phyloP scores from a whole-genome alignment of 305 asterid genomes.

The Solanum hybrid region DNA sequence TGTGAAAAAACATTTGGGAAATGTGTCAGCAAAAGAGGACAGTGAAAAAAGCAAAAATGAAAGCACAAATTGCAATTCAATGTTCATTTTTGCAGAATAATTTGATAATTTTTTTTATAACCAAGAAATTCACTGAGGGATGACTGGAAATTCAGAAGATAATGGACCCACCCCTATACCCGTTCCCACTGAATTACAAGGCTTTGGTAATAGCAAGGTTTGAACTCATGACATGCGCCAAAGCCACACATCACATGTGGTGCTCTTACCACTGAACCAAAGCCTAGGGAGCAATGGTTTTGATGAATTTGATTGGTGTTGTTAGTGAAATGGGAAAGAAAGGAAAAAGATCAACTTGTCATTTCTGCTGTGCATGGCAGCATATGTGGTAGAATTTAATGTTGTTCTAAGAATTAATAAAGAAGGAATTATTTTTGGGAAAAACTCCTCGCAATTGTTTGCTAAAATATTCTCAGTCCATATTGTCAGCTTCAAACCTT shows the following conservation, averaged over 20 bases:
- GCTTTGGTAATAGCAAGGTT: background rate
- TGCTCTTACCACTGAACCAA: background rate
- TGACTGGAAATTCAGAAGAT: background rate
- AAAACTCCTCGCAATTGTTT: background rate
- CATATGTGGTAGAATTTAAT: background rate
- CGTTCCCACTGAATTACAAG: background rate
- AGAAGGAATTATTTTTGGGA: background rate
- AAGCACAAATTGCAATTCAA: background rate
- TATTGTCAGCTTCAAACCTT: background rate
- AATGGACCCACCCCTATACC: background rate
- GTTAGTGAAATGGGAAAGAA: background rate
- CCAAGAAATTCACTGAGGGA: background rate
- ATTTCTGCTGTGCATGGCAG: background rate
- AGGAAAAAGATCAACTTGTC: background rate
- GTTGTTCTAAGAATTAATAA: background rate
- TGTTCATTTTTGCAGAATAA: background rate
- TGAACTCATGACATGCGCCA: background rate
- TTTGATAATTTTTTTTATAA: background rate
- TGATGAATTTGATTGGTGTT: background rate
- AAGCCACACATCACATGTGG: background rate
- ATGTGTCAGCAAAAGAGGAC: background rate
- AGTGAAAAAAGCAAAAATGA: background rate
- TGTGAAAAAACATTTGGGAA: background rate
- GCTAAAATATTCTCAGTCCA: background rate
- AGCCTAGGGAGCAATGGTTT: background rate